Evolutionary conservation across 352 stramenopile genomes (phyloP).

Genomic region (Pythium phragmiticola): DNA sequence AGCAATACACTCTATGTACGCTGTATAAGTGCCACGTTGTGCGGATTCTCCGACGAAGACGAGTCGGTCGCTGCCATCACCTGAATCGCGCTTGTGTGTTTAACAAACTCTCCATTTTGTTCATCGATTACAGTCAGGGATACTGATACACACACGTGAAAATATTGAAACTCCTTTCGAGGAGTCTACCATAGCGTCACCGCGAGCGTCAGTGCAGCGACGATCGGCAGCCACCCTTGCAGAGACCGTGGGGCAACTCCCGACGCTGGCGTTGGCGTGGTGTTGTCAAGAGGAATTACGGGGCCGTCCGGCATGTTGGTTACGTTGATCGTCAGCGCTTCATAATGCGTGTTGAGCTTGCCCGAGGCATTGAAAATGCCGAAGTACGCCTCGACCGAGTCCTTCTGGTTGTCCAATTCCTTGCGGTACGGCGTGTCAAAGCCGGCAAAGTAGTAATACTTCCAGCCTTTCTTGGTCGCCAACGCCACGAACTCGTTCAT

Average conservation of each 20-base stretch:
- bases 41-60: too few relatives aligned
- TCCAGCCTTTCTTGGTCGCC: slow-evolving; percentile 61
- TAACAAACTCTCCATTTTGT: too few relatives aligned
- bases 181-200: not conserved
- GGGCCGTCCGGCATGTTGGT: slow-evolving; percentile 22
- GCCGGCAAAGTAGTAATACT: slow-evolving; percentile 87
- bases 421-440: slow-evolving; percentile 83
- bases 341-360: slow-evolving; percentile 61
- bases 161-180: not conserved
- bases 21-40: too few relatives aligned
- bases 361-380: slow-evolving; percentile 68
- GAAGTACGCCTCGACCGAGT: slow-evolving; percentile 72
- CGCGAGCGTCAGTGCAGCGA: not conserved
- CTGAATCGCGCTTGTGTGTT: too few relatives aligned
- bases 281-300: slow-evolving; percentile 7
- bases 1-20: too few relatives aligned
- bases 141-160: too few relatives aligned
- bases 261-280: not conserved
- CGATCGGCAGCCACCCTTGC: not conserved
- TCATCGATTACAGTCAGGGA: too few relatives aligned
- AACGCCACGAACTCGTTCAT: slow-evolving; percentile 78
- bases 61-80: too few relatives aligned
- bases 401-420: slow-evolving; percentile 35
- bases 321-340: slow-evolving; percentile 34
- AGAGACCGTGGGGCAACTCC: not conserved